phyloP scores from a whole-genome alignment of 306 rosid species.

The Vigna unguiculata region DNA sequence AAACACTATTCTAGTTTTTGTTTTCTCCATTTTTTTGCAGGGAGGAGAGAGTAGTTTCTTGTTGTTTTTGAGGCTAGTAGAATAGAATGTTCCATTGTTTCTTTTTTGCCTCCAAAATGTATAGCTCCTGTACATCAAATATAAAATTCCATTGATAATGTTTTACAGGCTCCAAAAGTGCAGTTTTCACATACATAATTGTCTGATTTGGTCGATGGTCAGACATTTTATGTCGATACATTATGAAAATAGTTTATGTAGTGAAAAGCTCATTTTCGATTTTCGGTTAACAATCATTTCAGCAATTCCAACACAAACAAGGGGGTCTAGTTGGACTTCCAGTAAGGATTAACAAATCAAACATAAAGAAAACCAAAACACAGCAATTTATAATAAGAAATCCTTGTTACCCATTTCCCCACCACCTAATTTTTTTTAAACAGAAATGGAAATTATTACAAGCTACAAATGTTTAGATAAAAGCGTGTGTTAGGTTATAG shows the following conservation, averaged over 20 bases:
- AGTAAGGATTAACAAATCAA: conserved; percentile 24
- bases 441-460: not conserved
- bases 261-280: no score
- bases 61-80: conserved; percentile 51
- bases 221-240: no score
- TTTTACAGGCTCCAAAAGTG: not conserved
- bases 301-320: conserved; percentile 23
- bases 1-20: conserved; percentile 48
- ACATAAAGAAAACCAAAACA: conserved; percentile 13
- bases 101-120: conserved; percentile 35
- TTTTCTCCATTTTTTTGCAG: conserved; percentile 46
- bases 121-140: conserved; percentile 52
- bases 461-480: not conserved
- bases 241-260: no score
- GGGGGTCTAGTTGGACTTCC: conserved; percentile 10
- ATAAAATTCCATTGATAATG: conserved; percentile 40
- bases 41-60: conserved; percentile 45
- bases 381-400: conserved; percentile 4
- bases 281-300: no score
- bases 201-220: no score
- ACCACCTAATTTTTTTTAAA: not conserved
- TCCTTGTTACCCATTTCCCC: conserved; percentile 12
- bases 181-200: no score
- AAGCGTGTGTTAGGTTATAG: conserved; percentile 1
- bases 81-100: conserved; percentile 42